phyloP scores from a whole-genome alignment of 2,329 filamentous ascomycete genomes.

The Neoscytalidium dimidiatum region DNA sequence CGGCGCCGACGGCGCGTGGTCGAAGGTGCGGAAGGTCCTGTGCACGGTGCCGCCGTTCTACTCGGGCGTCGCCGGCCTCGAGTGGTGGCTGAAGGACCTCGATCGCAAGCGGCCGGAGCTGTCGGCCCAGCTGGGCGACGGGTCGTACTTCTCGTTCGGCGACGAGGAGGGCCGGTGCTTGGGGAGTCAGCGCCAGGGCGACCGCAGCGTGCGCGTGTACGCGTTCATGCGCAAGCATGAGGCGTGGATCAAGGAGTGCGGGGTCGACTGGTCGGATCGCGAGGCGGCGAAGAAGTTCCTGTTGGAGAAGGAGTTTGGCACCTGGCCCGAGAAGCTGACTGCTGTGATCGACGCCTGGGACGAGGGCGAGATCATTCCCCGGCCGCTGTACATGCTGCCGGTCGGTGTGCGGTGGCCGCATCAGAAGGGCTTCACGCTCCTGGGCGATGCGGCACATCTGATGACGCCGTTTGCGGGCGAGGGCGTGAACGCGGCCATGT shows the following conservation, averaged over 20 bases:
- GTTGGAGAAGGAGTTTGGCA: constrained; percentile 36
- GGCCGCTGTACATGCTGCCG: constrained; percentile 56
- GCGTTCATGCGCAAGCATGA: constrained; percentile 42
- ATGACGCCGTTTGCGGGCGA: constrained; percentile 62
- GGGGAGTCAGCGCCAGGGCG: constrained; percentile 50
- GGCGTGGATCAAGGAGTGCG: constrained; percentile 44
- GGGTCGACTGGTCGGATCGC: constrained; percentile 46
- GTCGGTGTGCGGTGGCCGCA: constrained; percentile 52
- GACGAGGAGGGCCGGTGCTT: constrained; percentile 41
- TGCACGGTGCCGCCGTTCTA: constrained; percentile 46
- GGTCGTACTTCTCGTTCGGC: constrained; percentile 14
- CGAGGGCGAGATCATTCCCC: constrained; percentile 13
- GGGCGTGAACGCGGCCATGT: constrained; percentile 60
- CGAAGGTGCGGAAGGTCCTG: constrained; percentile 35
- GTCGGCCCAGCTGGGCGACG: constrained; percentile 44
- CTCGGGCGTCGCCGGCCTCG: constrained; percentile 48
- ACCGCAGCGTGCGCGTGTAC: constrained; percentile 49
- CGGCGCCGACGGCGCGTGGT: constrained; percentile 53
- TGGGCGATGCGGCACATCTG: constrained; percentile 63
- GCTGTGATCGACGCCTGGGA: constrained; percentile 24
- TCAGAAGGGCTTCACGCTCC: constrained; percentile 52
- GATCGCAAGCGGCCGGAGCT: constrained; percentile 47
- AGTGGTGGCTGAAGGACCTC: constrained; percentile 46
- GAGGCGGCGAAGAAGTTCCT: constrained; percentile 38
- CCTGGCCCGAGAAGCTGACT: constrained; percentile 17